phyloP scores from a whole-genome alignment of 805 yeast genomes.

The Candida hungchunana region DNA sequence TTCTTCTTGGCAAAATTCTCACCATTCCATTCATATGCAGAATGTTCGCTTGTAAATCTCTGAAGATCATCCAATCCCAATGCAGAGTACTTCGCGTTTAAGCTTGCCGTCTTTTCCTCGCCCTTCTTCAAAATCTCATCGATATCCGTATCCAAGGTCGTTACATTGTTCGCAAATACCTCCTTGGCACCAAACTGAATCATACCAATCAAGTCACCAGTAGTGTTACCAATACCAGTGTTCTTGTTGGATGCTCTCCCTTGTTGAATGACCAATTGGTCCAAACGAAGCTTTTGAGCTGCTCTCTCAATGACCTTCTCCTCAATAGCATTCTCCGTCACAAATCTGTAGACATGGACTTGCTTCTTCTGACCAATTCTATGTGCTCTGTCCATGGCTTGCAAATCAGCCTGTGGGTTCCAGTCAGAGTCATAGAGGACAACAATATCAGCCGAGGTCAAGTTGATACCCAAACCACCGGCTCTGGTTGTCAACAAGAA shows the following conservation, averaged over 20 bases:
- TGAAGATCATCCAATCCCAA: slow-evolving; percentile 92
- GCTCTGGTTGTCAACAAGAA: slow-evolving; percentile 91
- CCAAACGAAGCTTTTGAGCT: slow-evolving; percentile 86
- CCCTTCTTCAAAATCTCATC: slow-evolving; percentile 80
- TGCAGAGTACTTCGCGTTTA: slow-evolving; percentile 78
- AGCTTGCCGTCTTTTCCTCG: slow-evolving; percentile 70
- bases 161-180: slow-evolving; percentile 57
- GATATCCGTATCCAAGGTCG: slow-evolving; percentile 54
- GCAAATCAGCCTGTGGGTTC: slow-evolving; percentile 98
- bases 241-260: slow-evolving; percentile 58
- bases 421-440: slow-evolving; percentile 89
- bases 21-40: slow-evolving; percentile 98
- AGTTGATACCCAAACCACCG: slow-evolving; percentile 92
- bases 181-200: slow-evolving; percentile 95
- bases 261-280: slow-evolving; percentile 94
- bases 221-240: slow-evolving; percentile 51
- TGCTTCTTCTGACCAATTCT: slow-evolving; percentile 97
- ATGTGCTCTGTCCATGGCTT: slow-evolving; percentile 98
- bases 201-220: slow-evolving; percentile 90
- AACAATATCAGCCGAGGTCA: slow-evolving; percentile 89
- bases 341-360: slow-evolving; percentile 87
- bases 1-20: slow-evolving; percentile 47
- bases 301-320: slow-evolving; percentile 96
- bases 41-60: slow-evolving; percentile 80
- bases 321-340: slow-evolving; percentile 93